A percentile compares a stretch with the other conserved stretches of the same genome.
These are phyloP conservation scores for Salix viminalis DNA, from an alignment of 345 rosid genomes.

Conservation along the genomic window DNA sequence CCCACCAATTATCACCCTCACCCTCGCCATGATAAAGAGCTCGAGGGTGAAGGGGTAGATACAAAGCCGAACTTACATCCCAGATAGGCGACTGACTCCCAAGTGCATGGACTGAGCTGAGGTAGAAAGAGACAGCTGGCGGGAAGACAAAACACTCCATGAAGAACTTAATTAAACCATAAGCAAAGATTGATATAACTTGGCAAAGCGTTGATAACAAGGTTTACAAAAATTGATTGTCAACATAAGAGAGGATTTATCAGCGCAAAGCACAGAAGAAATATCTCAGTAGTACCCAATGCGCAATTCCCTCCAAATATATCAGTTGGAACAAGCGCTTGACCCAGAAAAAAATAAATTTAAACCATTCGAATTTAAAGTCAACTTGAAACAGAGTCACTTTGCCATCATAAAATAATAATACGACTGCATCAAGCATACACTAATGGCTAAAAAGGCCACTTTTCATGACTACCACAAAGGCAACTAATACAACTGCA, in stretches of 20 bases:
- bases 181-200: not conserved
- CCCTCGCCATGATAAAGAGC: not conserved
- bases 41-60: not conserved
- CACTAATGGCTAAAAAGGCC: not conserved
- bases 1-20: not conserved
- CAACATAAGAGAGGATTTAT: not conserved
- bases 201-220: not conserved
- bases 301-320: too few species aligned
- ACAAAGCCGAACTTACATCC: not conserved
- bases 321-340: not conserved
- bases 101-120: not conserved
- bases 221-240: not conserved
- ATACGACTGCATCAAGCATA: not conserved
- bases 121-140: not conserved
- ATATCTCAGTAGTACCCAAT: not conserved
- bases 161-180: not conserved
- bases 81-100: not conserved
- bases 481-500: not conserved
- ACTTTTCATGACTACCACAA: not conserved
- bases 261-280: not conserved
- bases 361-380: not conserved
- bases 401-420: too few species aligned
- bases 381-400: not conserved
- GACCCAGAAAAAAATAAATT: not conserved
- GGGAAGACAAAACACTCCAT: not conserved